Evolutionary conservation across 495 filamentous ascomycete genomes (phyloP), one percentile per base, ranked within the genome.

Genomic region (Xylaria curta): DNA sequence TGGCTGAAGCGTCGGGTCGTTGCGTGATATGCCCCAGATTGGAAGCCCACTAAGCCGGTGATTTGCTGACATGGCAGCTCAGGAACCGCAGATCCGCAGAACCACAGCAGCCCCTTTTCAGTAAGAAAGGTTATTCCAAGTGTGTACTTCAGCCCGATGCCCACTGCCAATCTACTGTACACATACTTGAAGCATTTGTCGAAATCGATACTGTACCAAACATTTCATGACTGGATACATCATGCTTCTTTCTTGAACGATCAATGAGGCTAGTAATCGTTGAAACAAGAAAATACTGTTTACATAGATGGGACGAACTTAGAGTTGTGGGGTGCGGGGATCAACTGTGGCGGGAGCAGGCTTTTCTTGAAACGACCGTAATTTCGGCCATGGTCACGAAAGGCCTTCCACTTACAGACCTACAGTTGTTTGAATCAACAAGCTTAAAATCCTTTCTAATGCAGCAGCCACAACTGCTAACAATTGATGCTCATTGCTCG

Each of bases 321-420:
- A 36, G n/a, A 56, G 31, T 19, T 63, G 38, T 7, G 19, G 64
- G 64, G 24, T 1, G 17, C 12, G 13, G 7, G 44, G 66, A 21
- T 24, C 36, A 42, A 26, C 7, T n/a, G 60, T 66, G 51, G 46
- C 59, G 59, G 69, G 33, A 65, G 69, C 40, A 46, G 47, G 66
- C 33, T 33, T 60, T 44, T 71, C 62, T 66, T 71, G 69, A 71
- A 71, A 71, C 69, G 31, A 66, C 69, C 69, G 33, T 60, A 71
- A 71, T 71, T 21, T 71, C 62, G 69, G 62, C 69, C 69, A 33
- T n/a, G 61, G 62, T 60, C 56, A 44, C 40, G 33, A 19, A 67
- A 56, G 33, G 49, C 42, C 7, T 28, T 51, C 46, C 46, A 53
- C 46, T 24, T 10, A 51, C 44, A 66, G 63, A 24, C 63, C 46